Base-by-base conservation (phyloP, 306 rosid genomes). In the Cucurbita moschata region DNA sequence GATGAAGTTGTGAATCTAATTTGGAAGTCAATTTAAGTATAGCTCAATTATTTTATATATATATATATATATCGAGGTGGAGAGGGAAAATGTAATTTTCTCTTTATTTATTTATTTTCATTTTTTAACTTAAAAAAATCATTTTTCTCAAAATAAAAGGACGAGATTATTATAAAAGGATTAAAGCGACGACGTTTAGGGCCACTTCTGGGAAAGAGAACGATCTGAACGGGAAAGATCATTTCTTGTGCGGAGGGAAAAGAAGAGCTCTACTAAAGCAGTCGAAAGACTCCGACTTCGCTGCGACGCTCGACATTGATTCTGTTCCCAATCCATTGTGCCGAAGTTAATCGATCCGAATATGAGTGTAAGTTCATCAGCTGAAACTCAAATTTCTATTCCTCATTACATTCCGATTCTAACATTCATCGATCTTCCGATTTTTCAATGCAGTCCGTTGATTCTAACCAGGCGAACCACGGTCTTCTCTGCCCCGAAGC, bases 211-310 rank as follows among this genome's bases (percentile, higher is more conserved):
- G 47, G 50, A 16, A 15, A 7, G 44, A 10, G 37, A 5, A 35
- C 9, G 75, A 30, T 52, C 47, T 51, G 59, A 21, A 21, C 23
- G 0, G 0, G 23, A 1, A n/a, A 4, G 21, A 13, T 46, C 51
- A 37, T 82, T 76, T 76, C 83, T 79, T 79, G 83, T 21, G 81
- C 75, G 26, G 70, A 68, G 80, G 86, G 86, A 73, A 82, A 79
- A 47, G 80, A 40, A 59, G 39, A 49, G 46, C 10, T 61, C 67
- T 39, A 75, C 43, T 75, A 14, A 30, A 23, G 21, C 10, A 47
- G 38, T 26, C 16, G 53, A 30, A 26, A 46, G 49, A 15, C 46
- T 77, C 74, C 53, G 43, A 56, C 37, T 43, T 26, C 73, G 44
- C 58, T 69, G 73, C 42, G 26, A 46, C 73, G 10, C n/a, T 69